Conservation (phyloP, 1,284 basidiomycete species). For the Boletus calvinii region DNA sequence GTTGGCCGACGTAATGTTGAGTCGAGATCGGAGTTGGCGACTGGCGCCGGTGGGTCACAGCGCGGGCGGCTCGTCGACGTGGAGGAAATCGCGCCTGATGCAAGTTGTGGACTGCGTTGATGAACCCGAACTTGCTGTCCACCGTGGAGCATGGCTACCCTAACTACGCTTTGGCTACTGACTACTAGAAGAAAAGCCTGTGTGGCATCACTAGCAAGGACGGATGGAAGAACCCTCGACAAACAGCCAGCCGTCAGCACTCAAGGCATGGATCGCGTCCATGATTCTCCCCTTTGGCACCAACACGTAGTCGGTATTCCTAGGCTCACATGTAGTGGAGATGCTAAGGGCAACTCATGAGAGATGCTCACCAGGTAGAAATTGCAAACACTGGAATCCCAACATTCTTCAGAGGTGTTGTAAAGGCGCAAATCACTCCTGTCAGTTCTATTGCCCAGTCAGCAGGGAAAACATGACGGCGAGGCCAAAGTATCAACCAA, state of each 20-base stretch:
- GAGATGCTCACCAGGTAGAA: conserved; percentile 61
- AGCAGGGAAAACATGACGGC: neutral
- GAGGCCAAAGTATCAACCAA: conserved; percentile 41
- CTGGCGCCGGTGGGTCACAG: neutral
- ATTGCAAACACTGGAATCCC: conserved; percentile 60
- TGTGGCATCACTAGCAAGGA: conserved; percentile 1
- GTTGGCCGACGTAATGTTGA: conserved; percentile 5
- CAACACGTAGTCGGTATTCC: conserved; percentile 65
- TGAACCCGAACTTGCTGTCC: neutral
- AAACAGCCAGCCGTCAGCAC: conserved; percentile 51
- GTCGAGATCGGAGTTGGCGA: conserved; percentile 5
- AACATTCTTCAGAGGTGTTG: conserved; percentile 54
- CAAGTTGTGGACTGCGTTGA: conserved; percentile 13
- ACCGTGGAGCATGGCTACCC: neutral
- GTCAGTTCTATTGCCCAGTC: conserved; percentile 45
- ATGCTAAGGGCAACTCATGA: neutral
- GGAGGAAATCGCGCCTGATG: conserved; percentile 4
- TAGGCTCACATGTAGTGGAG: conserved; percentile 24
- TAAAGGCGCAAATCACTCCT: conserved; percentile 58
- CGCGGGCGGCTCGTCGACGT: conserved; percentile 14
- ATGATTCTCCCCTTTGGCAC: conserved; percentile 45
- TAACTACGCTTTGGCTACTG: neutral
- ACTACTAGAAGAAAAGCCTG: neutral
- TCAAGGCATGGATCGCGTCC: conserved; percentile 43
- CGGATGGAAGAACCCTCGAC: conserved; percentile 7